Evolutionary conservation across 805 yeast genomes (phyloP).

Genomic region (Clavispora phyllophila): DNA sequence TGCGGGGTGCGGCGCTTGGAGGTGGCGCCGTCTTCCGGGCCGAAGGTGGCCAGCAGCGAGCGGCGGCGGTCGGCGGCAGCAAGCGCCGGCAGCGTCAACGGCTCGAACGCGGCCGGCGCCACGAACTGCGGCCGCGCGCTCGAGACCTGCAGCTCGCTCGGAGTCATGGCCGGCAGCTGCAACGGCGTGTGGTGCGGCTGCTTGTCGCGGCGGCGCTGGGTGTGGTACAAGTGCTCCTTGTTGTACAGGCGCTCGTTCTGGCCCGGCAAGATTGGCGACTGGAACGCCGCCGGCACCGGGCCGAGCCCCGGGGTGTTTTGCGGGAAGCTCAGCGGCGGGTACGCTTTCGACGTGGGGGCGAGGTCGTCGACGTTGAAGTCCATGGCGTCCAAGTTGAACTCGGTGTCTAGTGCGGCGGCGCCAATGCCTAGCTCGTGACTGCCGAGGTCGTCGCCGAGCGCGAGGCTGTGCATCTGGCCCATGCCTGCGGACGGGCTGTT

Average conservation of each 20-base stretch:
- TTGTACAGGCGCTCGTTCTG: conserved; percentile 39
- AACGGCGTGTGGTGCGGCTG: conserved; percentile 12
- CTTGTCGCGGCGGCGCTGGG: conserved; percentile 17
- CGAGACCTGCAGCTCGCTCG: conserved; percentile 39
- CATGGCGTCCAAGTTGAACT: conserved; percentile 9
- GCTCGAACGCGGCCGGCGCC: conserved; percentile 30
- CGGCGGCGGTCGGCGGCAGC: conserved; percentile 39
- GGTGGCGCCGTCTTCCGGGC: conserved; percentile 20
- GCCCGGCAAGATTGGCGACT: conserved; percentile 37
- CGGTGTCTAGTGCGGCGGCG: conserved; percentile 1
- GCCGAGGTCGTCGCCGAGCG: neutral
- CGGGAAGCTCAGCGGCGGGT: conserved; percentile 14
- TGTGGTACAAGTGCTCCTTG: conserved; percentile 37
- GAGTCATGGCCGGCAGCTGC: conserved; percentile 58
- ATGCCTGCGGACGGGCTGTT: neutral
- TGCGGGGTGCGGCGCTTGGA: conserved; percentile 41
- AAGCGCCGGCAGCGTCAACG: conserved; percentile 67
- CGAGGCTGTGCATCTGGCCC: neutral
- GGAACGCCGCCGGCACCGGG: conserved; percentile 8
- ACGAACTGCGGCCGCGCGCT: conserved; percentile 11
- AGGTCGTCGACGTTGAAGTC: conserved; percentile 13
- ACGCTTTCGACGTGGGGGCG: conserved; percentile 13
- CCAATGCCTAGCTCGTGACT: neutral
- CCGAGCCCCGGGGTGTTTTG: conserved; percentile 15
- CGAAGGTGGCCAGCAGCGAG: conserved; percentile 30